phyloP scores from a whole-genome alignment of 2,329 filamentous ascomycete species.

The Curvularia lunata region DNA sequence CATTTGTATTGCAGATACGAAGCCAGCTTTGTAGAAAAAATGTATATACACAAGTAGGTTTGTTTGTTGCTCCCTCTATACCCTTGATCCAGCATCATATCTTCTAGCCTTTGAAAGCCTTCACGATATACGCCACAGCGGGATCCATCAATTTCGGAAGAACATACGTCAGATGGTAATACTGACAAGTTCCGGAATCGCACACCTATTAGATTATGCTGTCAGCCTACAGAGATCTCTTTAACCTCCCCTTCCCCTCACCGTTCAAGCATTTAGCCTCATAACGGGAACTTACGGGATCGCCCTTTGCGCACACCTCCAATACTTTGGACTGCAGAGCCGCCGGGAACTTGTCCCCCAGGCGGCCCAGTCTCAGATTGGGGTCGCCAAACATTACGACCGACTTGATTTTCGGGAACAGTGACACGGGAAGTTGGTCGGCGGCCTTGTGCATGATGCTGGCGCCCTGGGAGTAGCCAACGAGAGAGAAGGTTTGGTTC shows the following conservation, averaged over 20 bases:
- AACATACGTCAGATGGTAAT: constrained; percentile 7
- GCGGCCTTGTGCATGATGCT: constrained; percentile 13
- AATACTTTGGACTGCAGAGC: neutral
- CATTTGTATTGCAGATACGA: neutral
- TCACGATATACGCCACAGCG: constrained; percentile 1
- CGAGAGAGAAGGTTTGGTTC: constrained; percentile 9
- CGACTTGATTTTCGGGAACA: constrained; percentile 8
- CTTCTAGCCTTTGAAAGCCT: neutral
- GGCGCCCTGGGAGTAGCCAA: constrained; percentile 8
- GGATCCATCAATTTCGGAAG: constrained; percentile 4
- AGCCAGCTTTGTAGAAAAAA: neutral
- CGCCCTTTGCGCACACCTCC: constrained; percentile 9
- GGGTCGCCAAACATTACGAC: constrained; percentile 13
- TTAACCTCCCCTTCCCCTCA: neutral
- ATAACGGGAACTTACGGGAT: constrained; percentile 4
- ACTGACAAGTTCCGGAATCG: constrained; percentile 7
- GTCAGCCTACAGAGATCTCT: neutral
- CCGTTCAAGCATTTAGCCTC: neutral
- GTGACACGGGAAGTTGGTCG: constrained; percentile 1
- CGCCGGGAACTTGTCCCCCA: constrained; percentile 9
- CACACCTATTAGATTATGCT: neutral
- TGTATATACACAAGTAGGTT: neutral
- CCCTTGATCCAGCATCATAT: neutral
- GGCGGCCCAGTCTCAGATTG: neutral
- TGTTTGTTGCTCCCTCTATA: neutral